A percentile compares a stretch with the other conserved stretches of the same genome.
phyloP scores from a whole-genome alignment of 2,329 filamentous ascomycete genomes.

The Penicillium sp. region DNA sequence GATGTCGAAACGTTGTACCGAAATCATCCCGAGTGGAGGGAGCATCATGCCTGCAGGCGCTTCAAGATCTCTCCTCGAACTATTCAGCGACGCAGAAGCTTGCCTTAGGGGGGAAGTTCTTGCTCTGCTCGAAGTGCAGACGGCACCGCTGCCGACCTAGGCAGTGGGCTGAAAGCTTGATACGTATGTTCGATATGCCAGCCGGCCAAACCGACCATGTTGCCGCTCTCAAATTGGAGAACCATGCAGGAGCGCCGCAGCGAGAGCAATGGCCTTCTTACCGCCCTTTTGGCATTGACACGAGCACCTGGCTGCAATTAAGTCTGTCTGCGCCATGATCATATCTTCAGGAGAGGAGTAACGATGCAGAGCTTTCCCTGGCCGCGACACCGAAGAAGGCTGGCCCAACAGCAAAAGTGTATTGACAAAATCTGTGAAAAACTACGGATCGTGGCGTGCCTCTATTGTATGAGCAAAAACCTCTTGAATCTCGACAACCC shows the following conservation, averaged over 20 bases:
- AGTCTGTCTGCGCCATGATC: not conserved
- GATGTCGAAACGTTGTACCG: not conserved
- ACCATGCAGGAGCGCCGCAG: not conserved
- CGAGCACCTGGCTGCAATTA: not conserved
- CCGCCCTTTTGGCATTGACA: not conserved
- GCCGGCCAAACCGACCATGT: not conserved
- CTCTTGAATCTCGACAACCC: too few species aligned
- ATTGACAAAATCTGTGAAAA: too few species aligned
- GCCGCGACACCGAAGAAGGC: too few species aligned
- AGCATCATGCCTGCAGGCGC: not conserved
- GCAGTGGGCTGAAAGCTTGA: not conserved
- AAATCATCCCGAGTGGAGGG: not conserved
- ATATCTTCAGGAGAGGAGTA: not conserved
- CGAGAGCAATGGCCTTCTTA: not conserved
- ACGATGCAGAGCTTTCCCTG: too few species aligned
- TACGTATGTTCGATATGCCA: not conserved
- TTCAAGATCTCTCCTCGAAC: not conserved
- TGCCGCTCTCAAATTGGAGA: not conserved
- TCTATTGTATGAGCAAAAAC: too few species aligned
- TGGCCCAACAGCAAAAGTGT: too few species aligned
- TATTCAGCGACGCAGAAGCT: not conserved
- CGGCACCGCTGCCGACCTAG: not conserved
- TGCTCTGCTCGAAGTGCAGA: not conserved
- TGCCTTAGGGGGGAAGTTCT: not conserved
- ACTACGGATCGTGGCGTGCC: too few species aligned